Evolutionary conservation across 768 basidiomycete species (phyloP).

Genomic region (Podaxis pistillaris): DNA sequence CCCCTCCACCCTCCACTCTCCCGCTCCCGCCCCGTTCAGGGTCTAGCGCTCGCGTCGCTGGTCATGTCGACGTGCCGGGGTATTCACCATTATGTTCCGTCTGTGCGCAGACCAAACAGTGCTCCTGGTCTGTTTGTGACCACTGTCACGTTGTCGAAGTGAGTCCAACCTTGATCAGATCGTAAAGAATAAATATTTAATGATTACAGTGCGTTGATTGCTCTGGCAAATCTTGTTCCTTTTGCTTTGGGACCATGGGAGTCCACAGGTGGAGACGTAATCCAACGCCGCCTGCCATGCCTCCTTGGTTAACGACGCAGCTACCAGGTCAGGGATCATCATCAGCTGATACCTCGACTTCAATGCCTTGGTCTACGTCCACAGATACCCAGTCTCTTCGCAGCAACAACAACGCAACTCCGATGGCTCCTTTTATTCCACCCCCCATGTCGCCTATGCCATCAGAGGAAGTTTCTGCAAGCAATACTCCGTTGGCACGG

Average conservation of each 20-base stretch:
- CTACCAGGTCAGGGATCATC: not conserved
- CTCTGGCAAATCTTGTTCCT: conserved; percentile 1
- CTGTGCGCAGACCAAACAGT: conserved; percentile 30
- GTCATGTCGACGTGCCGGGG: conserved; percentile 1
- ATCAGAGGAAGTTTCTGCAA: conserved; percentile 14
- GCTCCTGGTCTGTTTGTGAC: conserved; percentile 34
- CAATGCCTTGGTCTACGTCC: conserved; percentile 7
- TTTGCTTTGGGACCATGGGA: conserved; percentile 10
- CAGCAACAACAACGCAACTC: not conserved
- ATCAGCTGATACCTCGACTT: not conserved
- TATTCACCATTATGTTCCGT: conserved; percentile 26
- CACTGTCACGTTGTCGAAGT: conserved; percentile 37
- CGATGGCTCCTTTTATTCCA: conserved; percentile 7
- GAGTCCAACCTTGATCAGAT: conserved; percentile 18
- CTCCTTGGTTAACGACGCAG: not conserved
- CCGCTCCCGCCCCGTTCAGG: not conserved
- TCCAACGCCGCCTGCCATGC: not conserved
- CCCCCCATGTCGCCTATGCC: not conserved
- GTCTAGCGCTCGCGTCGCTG: conserved; percentile 15
- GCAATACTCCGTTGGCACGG: not conserved
- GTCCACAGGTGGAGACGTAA: conserved; percentile 3
- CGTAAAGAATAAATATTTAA: not conserved
- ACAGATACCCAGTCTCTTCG: not conserved
- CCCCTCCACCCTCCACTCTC: conserved; percentile 10
- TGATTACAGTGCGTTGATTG: conserved; percentile 4